phyloP scores from a whole-genome alignment of 2,329 filamentous ascomycete genomes.

The Penicillium sp. region DNA sequence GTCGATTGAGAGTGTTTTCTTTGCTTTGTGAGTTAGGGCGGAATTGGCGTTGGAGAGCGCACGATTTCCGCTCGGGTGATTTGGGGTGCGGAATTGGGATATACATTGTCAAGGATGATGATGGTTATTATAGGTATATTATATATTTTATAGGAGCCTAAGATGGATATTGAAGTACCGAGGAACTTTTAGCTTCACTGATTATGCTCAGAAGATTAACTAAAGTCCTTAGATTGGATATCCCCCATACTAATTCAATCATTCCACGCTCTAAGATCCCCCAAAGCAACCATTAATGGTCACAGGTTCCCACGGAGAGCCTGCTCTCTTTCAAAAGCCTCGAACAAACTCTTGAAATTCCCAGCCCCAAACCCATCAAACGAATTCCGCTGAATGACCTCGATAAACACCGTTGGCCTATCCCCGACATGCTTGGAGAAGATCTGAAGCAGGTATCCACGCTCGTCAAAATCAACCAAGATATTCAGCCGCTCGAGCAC shows the following conservation, averaged over 20 bases:
- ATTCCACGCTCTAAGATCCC: neutral
- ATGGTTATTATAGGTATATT: neutral
- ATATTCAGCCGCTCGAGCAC: conserved; percentile 72
- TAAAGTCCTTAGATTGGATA: neutral
- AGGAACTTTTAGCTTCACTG: neutral
- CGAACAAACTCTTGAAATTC: conserved; percentile 89
- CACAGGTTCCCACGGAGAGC: conserved; percentile 74
- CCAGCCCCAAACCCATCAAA: conserved; percentile 89
- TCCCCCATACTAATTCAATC: too few relatives aligned
- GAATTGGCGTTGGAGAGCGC: neutral
- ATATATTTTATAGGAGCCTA: neutral
- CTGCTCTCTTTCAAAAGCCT: conserved; percentile 90
- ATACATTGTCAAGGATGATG: neutral
- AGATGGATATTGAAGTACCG: neutral
- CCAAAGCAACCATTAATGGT: neutral
- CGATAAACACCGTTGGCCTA: conserved; percentile 88
- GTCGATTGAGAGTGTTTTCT: neutral
- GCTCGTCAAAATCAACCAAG: conserved; percentile 88
- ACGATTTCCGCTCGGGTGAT: conserved; percentile 4
- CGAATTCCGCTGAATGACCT: conserved; percentile 85
- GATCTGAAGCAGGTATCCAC: conserved; percentile 71
- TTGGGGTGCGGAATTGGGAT: conserved; percentile 3
- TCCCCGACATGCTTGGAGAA: conserved; percentile 84
- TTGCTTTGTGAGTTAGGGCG: neutral
- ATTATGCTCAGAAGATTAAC: neutral